phyloP scores from a whole-genome alignment of 2,329 filamentous ascomycete genomes.

The Massarina eburnea region DNA sequence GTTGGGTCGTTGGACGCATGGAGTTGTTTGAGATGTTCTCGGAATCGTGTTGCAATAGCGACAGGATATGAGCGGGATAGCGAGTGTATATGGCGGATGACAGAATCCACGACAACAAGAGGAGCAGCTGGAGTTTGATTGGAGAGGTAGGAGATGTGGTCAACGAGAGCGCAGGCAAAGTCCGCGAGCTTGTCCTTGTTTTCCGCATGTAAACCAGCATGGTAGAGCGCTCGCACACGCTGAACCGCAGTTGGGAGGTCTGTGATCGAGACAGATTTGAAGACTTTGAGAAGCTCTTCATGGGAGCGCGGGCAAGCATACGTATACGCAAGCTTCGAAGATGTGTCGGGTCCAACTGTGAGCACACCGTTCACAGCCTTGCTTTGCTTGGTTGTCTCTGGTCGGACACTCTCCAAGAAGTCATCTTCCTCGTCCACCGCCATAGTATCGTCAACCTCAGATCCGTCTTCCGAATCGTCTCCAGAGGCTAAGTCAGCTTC shows the following conservation, averaged over 20 bases:
- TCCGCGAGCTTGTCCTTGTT: conserved; percentile 82
- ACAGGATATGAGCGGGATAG: conserved; percentile 82
- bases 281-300: conserved; percentile 68
- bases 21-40: conserved; percentile 65
- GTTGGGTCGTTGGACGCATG: conserved; percentile 56
- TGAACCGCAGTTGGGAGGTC: conserved; percentile 80
- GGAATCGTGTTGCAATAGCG: conserved; percentile 75
- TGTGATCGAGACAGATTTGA: conserved; percentile 61
- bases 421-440: conserved; percentile 52
- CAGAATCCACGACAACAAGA: conserved; percentile 71
- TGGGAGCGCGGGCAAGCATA: conserved; percentile 83
- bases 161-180: conserved; percentile 67
- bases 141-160: conserved; percentile 63
- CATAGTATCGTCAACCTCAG: conserved; percentile 39
- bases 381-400: conserved; percentile 25
- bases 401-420: conserved; percentile 49
- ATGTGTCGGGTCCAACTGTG: conserved; percentile 41
- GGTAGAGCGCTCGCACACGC: conserved; percentile 87
- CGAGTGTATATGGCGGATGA: conserved; percentile 90
- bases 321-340: conserved; percentile 70
- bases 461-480: conserved; percentile 31
- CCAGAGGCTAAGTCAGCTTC: conserved; percentile 42
- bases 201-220: conserved; percentile 78
- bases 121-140: conserved; percentile 56
- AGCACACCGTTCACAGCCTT: conserved; percentile 47